Evolutionary conservation across 192 early-diverging fungal genomes (phyloP).

Genomic region (Pilobolus umbonatus): DNA sequence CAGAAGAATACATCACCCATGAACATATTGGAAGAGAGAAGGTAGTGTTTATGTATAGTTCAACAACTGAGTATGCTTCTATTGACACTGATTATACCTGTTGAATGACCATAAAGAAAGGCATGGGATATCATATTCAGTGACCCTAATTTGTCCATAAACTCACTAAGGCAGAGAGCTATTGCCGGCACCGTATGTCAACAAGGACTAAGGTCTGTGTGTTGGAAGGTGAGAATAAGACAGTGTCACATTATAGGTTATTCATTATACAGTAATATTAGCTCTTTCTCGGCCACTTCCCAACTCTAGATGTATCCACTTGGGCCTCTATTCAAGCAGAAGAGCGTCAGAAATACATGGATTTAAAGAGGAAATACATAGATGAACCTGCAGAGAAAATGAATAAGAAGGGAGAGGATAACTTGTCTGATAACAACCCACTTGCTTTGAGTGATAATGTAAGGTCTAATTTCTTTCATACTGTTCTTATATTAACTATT

Average conservation of each 20-base stretch:
- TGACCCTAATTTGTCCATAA: constrained; percentile 40
- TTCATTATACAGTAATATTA: constrained; percentile 6
- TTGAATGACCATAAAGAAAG: constrained; percentile 14
- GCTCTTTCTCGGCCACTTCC: constrained; percentile 50
- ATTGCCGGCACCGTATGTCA: constrained; percentile 43
- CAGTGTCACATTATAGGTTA: not conserved
- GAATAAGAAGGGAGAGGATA: constrained; percentile 42
- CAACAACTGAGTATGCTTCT: too few species aligned
- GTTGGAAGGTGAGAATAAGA: constrained; percentile 49
- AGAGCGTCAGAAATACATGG: constrained; percentile 63
- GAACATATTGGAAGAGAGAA: not conserved
- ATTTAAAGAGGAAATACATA: constrained; percentile 64
- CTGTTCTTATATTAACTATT: not conserved
- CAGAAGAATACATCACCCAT: not conserved
- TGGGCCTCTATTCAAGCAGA: constrained; percentile 57
- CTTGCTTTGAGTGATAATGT: constrained; percentile 78
- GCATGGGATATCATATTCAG: constrained; percentile 50
- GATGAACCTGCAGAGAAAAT: constrained; percentile 50
- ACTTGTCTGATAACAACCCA: constrained; percentile 79
- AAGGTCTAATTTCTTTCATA: not conserved
- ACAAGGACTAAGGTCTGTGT: constrained; percentile 49
- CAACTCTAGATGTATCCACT: constrained; percentile 43
- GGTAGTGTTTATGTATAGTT: too few species aligned
- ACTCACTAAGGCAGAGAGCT: constrained; percentile 41
- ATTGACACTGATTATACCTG: too few species aligned